A percentile compares a stretch with the other conserved stretches of the same genome.
Conservation (phyloP, 352 stramenopile species). For the Phytophthora pseudosyringae region DNA sequence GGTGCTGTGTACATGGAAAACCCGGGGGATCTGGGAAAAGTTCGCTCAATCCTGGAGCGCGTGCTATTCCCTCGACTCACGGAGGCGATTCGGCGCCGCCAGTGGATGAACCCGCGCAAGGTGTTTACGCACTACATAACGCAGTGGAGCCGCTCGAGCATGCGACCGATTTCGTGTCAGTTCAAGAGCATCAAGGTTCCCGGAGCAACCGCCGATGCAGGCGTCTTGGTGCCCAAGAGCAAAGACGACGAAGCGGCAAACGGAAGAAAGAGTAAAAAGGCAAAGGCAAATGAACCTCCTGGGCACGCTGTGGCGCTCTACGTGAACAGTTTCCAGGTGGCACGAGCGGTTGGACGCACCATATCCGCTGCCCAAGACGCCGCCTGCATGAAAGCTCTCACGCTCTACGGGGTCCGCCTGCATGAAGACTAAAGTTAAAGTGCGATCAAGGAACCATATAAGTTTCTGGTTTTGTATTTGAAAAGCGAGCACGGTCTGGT, state of each 20-base stretch:
- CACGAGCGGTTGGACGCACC: slow-evolving; percentile 66
- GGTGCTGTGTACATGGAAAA: slow-evolving; percentile 85
- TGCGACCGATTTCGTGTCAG: slow-evolving; percentile 45
- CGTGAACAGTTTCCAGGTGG: slow-evolving; percentile 69
- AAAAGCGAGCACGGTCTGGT: slow-evolving; percentile 7
- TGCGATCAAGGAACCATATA: not conserved
- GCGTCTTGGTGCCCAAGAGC: slow-evolving; percentile 37
- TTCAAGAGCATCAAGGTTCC: slow-evolving; percentile 58
- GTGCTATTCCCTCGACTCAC: slow-evolving; percentile 73
- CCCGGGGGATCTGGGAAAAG: slow-evolving; percentile 50
- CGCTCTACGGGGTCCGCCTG: slow-evolving; percentile 68
- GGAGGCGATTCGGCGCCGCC: slow-evolving; percentile 75
- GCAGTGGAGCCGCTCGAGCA: slow-evolving; percentile 52
- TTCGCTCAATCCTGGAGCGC: slow-evolving; percentile 68
- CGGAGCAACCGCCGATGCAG: not conserved
- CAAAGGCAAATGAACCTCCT: slow-evolving; percentile 23
- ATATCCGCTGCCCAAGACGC: slow-evolving; percentile 75
- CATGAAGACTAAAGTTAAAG: slow-evolving; percentile 42
- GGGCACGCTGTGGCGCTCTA: slow-evolving; percentile 69
- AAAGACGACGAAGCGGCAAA: slow-evolving; percentile 16
- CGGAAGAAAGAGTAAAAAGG: slow-evolving; percentile 35
- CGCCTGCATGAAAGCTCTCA: slow-evolving; percentile 67
- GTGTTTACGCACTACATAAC: slow-evolving; percentile 67
- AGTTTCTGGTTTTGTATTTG: slow-evolving; percentile 19
- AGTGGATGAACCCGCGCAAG: slow-evolving; percentile 86